These are phyloP conservation scores for Diaporthe citrichinensis DNA, from an alignment of 2,329 filamentous ascomycete species.

Conservation along the genomic window DNA sequence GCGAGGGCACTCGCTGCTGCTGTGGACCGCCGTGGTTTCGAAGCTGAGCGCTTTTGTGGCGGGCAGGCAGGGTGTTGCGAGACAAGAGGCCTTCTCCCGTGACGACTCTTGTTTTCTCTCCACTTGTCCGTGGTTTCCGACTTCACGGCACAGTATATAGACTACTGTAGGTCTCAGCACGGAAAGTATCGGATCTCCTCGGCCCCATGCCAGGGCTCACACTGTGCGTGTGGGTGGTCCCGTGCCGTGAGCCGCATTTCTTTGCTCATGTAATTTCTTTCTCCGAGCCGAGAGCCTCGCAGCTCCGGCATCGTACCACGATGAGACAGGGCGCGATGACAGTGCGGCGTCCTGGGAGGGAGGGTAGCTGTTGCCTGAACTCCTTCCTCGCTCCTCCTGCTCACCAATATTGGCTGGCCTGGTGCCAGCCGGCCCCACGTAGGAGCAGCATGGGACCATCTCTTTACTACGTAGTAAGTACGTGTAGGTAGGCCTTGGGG, in stretches of 20 bases:
- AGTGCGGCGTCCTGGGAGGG: slow-evolving; percentile 1
- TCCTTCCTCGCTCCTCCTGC: not conserved
- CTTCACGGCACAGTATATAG: not conserved
- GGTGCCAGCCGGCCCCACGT: not conserved
- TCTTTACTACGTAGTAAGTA: too few relatives aligned
- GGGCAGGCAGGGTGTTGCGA: not conserved
- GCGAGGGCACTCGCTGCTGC: slow-evolving; percentile 1
- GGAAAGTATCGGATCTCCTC: not conserved
- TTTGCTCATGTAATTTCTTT: not conserved
- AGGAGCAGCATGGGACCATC: not conserved
- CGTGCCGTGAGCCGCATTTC: slow-evolving; percentile 23
- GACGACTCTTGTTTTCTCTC: not conserved
- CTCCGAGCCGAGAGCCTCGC: slow-evolving; percentile 29
- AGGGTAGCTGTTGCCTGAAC: slow-evolving; percentile 7
- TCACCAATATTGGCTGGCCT: not conserved
- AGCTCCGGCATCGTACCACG: slow-evolving; percentile 18
- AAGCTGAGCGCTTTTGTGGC: slow-evolving; percentile 2
- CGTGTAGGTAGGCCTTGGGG: not conserved
- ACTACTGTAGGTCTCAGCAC: not conserved
- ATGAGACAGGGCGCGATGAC: slow-evolving; percentile 9
- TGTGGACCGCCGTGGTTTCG: slow-evolving; percentile 7
- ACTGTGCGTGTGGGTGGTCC: not conserved
- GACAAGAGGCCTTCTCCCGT: not conserved
- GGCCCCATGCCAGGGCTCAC: not conserved
- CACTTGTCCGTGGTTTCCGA: not conserved